Percentiles rank a stretch among this genome's conserved stretches.
These are phyloP conservation scores for Sporothrix brunneoviolacea DNA, from an alignment of 2,329 filamentous ascomycete genomes.

Conservation along the genomic window DNA sequence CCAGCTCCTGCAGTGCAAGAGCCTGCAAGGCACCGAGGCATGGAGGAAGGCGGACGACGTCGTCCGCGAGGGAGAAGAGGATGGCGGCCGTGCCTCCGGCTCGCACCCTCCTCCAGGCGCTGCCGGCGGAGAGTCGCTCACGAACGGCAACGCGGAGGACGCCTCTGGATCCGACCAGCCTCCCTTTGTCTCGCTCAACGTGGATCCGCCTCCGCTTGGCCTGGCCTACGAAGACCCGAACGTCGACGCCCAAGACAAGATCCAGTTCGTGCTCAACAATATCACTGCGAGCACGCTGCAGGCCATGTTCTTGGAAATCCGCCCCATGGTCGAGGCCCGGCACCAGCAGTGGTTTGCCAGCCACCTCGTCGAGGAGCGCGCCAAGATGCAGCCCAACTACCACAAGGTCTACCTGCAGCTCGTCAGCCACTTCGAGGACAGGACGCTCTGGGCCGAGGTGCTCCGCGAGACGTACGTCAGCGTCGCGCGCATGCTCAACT, in stretches of 20 bases:
- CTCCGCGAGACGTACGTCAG: constrained; percentile 87
- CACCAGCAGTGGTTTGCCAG: constrained; percentile 96
- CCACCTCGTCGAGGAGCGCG: constrained; percentile 90
- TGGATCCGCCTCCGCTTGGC: constrained; percentile 60
- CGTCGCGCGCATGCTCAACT: constrained; percentile 79
- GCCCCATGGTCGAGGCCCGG: constrained; percentile 67
- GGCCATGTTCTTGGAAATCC: constrained; percentile 75
- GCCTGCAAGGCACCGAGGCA: constrained; percentile 76
- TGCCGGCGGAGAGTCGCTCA: constrained; percentile 42
- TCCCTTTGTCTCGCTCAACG: constrained; percentile 71
- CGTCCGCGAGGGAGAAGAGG: constrained; percentile 60
- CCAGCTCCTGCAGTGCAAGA: constrained; percentile 73
- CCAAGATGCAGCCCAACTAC: constrained; percentile 95
- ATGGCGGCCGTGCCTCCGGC: constrained; percentile 28
- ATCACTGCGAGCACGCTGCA: constrained; percentile 84
- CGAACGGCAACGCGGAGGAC: constrained; percentile 68
- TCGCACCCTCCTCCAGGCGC: neutral
- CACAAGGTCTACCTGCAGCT: constrained; percentile 89
- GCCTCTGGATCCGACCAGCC: constrained; percentile 48
- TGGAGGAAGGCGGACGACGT: constrained; percentile 78
- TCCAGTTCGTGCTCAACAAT: constrained; percentile 95
- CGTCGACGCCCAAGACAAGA: constrained; percentile 81
- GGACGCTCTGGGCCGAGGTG: constrained; percentile 77
- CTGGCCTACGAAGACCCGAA: constrained; percentile 73
- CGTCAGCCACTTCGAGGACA: constrained; percentile 74